These are phyloP conservation scores for Diplogelasinospora grovesii DNA, from an alignment of 495 filamentous ascomycete species.

Conservation along the genomic window DNA sequence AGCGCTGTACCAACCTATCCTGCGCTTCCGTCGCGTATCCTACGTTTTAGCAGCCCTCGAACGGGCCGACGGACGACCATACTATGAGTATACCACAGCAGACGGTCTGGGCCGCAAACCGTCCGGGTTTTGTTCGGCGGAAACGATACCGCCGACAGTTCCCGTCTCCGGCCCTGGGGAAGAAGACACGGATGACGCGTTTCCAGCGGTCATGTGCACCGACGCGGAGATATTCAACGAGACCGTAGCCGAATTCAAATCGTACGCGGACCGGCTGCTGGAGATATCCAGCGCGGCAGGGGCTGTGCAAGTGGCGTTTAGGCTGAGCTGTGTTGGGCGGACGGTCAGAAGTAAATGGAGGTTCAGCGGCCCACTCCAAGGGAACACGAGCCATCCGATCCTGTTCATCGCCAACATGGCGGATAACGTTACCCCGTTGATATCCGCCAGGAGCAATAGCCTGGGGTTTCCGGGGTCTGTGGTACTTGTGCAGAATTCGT, in stretches of 20 bases:
- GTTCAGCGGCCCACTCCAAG: conserved; percentile 38
- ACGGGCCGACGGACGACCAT: conserved; percentile 43
- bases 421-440: conserved; percentile 51
- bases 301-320: conserved; percentile 51
- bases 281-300: conserved; percentile 46
- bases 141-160: conserved; percentile 21
- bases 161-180: conserved; percentile 21
- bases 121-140: conserved; percentile 33
- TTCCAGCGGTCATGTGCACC: conserved; percentile 54
- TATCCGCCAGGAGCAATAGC: conserved; percentile 44
- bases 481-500: conserved; percentile 49
- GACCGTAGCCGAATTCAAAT: conserved; percentile 38
- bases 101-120: conserved; percentile 16
- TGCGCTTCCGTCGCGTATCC: conserved; percentile 51
- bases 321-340: conserved; percentile 53
- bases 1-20: conserved; percentile 54
- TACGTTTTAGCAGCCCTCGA: conserved; percentile 47
- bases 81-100: conserved; percentile 42
- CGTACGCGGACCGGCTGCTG: conserved; percentile 39
- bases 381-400: conserved; percentile 47
- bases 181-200: conserved; percentile 42
- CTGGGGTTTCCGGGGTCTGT: conserved; percentile 44
- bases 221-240: conserved; percentile 46
- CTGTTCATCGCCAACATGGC: conserved; percentile 49
- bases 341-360: conserved; percentile 51